Evolutionary conservation across 495 filamentous ascomycete species (phyloP), one percentile per base, ranked within the genome.

Genomic region (Xylaria sp.): DNA sequence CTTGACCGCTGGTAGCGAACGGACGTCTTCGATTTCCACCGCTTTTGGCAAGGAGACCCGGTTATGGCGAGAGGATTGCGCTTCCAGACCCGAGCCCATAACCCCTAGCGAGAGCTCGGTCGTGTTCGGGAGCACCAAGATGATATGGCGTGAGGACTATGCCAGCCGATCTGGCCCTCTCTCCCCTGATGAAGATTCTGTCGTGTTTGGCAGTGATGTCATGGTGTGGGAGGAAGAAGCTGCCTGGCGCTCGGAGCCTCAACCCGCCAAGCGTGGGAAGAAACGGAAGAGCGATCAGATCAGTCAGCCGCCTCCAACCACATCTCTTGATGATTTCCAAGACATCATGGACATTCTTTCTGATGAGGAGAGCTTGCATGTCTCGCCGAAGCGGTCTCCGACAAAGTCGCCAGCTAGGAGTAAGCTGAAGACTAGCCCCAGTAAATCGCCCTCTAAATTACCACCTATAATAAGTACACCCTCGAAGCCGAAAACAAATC

Each of bases 211-310:
- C 12, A 88, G 89, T n/a, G 80, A 88, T 37, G 81, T 81, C 43
- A 81, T 80, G 66, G 57, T 92, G 69, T 93, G 90, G 91, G 83
- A 82, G 17, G 90, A 91, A 73, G 88, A 88, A 37, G 83, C 81
- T 73, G 79, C 80, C 43, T 63, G 66, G n/a, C 75, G 81, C 19
- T 70, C 81, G 5, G 75, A 76, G 57, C 80, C 80, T 8, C 31
- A 72, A 19, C 71, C 77, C 29, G 76, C 85, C 5, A 89, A 83
- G 74, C 86, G 86, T 70, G 84, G 86, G 14, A 90, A 88, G 79
- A 95, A 94, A 80, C 80, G 93, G 58, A 95, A 93, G 75, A 93
- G 92, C 72, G 87, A 91, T 48, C 90, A 92, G 65, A 88, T 90
- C 61, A 86, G 85, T 40, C 66, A 75, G 50, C 83, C 83, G 31